Evolutionary conservation across 2,329 filamentous ascomycete species (phyloP), one percentile per base, ranked within the genome.

Genomic region (Xylariaceae sp.): DNA sequence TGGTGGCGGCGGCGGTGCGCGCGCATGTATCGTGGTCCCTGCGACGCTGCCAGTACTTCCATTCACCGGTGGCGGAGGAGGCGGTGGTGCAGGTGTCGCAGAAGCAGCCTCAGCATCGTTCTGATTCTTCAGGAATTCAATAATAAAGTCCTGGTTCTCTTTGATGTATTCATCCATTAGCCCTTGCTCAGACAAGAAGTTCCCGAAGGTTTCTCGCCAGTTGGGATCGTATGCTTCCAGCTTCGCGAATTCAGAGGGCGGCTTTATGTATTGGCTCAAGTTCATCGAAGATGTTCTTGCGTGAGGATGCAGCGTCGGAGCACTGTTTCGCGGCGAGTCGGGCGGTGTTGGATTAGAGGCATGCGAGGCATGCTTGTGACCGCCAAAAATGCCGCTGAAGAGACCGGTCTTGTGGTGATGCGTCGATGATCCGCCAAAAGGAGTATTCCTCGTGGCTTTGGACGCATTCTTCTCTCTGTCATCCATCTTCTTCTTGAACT

Each of bases 401-500:
- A 87, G 71, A 17, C 78, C 74, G 30, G 75, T 72, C 66, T 77
- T 76, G 63, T 78, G 75, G 63, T 78, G 75, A 50, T 74, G 70
- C 73, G 77, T 76, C 18, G 73, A 70, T 37, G 74, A 65, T 53
- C 82, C 82, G 58, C 82, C 84, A 68, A 96, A 96, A 0, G 89
- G 88, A 39, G 89, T 93, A 63, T 85, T 82, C 73, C 80, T 86
- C 2, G 92, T 97, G 63, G 88, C 86, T 77, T 95, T 95, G 77
- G 88, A 93, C 47, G 92, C 93, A 76, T 93, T 92, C 83, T 96
- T 97, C 77, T 97, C 92, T 65, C 92, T 83, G 72, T 97, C 92
- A 68, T 94, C 88, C 83, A 99, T 90, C 80, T 97, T 97, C 82
- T 97, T 96, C 75, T 92, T 88, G 77, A 99, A 97, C 60, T 90